A percentile compares a stretch with the other conserved stretches of the same genome.
phyloP scores from a whole-genome alignment of 1,284 basidiomycete genomes.

The Boletus semigastroideus region DNA sequence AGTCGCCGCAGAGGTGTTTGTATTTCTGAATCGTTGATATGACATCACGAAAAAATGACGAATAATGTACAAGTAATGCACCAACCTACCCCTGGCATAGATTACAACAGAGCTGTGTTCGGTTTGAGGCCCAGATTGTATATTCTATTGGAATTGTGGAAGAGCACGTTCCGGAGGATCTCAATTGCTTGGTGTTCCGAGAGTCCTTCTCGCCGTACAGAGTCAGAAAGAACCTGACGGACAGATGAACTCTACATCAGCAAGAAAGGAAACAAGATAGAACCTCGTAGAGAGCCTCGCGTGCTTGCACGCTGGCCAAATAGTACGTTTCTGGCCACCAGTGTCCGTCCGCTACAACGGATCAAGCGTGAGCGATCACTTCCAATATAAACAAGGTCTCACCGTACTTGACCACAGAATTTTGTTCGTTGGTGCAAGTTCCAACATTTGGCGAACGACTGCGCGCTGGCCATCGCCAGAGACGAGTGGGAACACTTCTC shows the following conservation, averaged over 20 bases:
- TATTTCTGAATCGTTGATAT: too few species aligned
- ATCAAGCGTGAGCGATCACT: slow-evolving; percentile 5
- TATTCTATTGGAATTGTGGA: slow-evolving; percentile 33
- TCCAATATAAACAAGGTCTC: not conserved
- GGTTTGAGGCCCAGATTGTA: slow-evolving; percentile 30
- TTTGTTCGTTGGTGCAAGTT: slow-evolving; percentile 72
- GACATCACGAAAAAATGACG: too few species aligned
- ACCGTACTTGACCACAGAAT: slow-evolving; percentile 74
- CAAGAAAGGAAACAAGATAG: not conserved
- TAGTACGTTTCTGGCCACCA: slow-evolving; percentile 80
- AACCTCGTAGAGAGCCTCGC: slow-evolving; percentile 60
- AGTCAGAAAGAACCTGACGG: slow-evolving; percentile 26
- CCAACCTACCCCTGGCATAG: too few species aligned
- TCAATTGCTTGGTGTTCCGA: slow-evolving; percentile 28
- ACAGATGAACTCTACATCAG: not conserved
- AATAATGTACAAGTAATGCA: too few species aligned
- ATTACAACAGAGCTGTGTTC: slow-evolving; percentile 13
- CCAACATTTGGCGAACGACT: slow-evolving; percentile 61
- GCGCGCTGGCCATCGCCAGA: slow-evolving; percentile 60
- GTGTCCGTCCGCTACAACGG: slow-evolving; percentile 61
- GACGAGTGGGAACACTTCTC: slow-evolving; percentile 72
- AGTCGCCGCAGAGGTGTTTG: too few species aligned
- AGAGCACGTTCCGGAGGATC: slow-evolving; percentile 27
- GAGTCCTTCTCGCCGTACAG: slow-evolving; percentile 22
- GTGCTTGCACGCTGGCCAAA: slow-evolving; percentile 60